Evolutionary conservation across 768 basidiomycete genomes (phyloP).

Genomic region (Boletus speciosus): DNA sequence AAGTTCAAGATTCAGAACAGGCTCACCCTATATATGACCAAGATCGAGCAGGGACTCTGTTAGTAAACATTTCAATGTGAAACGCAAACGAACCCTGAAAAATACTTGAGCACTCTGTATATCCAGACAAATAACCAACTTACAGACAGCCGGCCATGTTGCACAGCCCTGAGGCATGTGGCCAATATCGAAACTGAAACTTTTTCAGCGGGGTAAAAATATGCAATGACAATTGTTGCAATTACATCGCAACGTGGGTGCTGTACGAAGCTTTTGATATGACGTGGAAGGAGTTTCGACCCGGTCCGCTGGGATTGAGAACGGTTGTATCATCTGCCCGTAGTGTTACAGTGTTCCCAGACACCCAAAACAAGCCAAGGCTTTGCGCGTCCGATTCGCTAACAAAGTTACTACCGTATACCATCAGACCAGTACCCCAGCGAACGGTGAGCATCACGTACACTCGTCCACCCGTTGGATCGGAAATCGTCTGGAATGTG

Average conservation of each 20-base stretch:
- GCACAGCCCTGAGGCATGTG: slow-evolving; percentile 41
- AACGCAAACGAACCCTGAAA: slow-evolving; percentile 24
- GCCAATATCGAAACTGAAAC: slow-evolving; percentile 31
- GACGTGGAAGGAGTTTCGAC: slow-evolving; percentile 37
- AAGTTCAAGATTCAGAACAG: neutral
- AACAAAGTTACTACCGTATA: slow-evolving; percentile 39
- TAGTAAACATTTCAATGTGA: neutral
- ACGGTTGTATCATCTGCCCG: slow-evolving; percentile 33
- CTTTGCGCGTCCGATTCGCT: slow-evolving; percentile 42
- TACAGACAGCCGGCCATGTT: slow-evolving; percentile 38
- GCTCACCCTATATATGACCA: slow-evolving; percentile 22
- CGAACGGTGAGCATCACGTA: slow-evolving; percentile 4
- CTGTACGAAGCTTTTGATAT: slow-evolving; percentile 28
- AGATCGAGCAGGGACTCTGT: neutral
- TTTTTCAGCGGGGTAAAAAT: neutral
- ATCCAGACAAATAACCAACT: slow-evolving; percentile 3
- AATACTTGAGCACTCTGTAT: neutral
- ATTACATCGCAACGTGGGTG: slow-evolving; percentile 34
- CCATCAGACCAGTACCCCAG: neutral
- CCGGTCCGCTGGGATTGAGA: slow-evolving; percentile 29
- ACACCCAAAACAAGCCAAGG: slow-evolving; percentile 54
- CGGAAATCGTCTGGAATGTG: slow-evolving; percentile 28
- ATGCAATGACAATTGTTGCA: neutral
- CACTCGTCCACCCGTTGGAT: slow-evolving; percentile 37
- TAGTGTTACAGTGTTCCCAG: slow-evolving; percentile 36